Base-by-base conservation (phyloP, 2,329 filamentous ascomycete species). In the Arthrinium puccinioides region DNA sequence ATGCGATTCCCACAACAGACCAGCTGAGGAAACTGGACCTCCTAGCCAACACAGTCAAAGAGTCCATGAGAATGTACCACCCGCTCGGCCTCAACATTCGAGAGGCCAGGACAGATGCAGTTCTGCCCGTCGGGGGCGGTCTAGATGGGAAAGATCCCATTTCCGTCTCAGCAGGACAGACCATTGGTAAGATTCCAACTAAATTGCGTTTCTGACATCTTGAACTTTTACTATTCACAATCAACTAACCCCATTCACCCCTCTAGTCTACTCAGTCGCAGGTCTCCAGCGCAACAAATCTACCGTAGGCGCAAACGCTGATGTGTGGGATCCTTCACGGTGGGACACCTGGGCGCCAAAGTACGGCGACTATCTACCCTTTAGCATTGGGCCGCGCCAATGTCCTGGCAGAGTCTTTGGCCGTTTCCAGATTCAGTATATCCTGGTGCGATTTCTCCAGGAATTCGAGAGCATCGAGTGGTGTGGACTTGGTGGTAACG, bases 41-140 rank as follows among this genome's bases (percentile, higher is more conserved):
- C 3, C 32, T 35, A n/a, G 21, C 21, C 21, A 35, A 35, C 32
- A 19, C 16, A 5, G 32, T 35, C 32, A 35, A 35, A 14, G 32
- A 35, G 23, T 25, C 32, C n/a, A 27, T 35, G 21, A 20, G 32
- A 25, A 35, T 35, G 32, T 35, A 35, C 23, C 32, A 35, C 32
- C 32, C 32, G 21, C 32, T 35, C 9, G 32, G 32, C 23, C 32
- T 35, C 32, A 35, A 35, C 23, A 25, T 35, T 8, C 32, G 32
- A 18, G 32, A 35, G 19, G 32, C 32, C 23, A 16, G 23, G 14
- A 26, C 14, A 9, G 32, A 35, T 20, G 32, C 32, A 5, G 9
- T 25, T 5, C 16, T 35, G 23, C 32, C 32, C 15, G 32, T 35
- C 15, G 32, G 32, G 14, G 32, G 32, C 23, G 32, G 32, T 19